Percentiles rank a stretch among this genome's conserved stretches.
phyloP scores from a whole-genome alignment of 2,329 filamentous ascomycete species.

The Ascochyta viciae-villosae region DNA sequence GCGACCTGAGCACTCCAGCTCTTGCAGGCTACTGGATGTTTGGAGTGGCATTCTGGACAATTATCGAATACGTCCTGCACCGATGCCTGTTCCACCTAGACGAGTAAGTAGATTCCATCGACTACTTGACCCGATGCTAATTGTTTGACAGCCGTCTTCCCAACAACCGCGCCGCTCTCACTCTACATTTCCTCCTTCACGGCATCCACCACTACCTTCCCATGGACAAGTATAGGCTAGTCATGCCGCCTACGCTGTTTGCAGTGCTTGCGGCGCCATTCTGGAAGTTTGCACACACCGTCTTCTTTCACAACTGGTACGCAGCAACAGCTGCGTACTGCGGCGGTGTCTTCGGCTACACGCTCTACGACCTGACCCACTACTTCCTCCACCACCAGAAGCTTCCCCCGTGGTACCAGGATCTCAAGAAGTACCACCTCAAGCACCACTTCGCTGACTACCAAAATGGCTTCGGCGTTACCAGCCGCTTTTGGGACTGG shows the following conservation, averaged over 20 bases:
- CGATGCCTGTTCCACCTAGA: conserved; percentile 94
- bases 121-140: conserved; percentile 25
- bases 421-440: conserved; percentile 96
- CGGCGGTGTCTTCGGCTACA: conserved; percentile 92
- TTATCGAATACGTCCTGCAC: conserved; percentile 89
- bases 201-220: conserved; percentile 98
- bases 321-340: conserved; percentile 79
- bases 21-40: conserved; percentile 69
- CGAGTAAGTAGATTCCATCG: conserved; percentile 64
- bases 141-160: conserved; percentile 72
- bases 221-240: conserved; percentile 97
- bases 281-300: conserved; percentile 83
- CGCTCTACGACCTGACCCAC: conserved; percentile 96
- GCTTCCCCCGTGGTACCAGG: conserved; percentile 86
- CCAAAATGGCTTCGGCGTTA: conserved; percentile 96
- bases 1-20: conserved; percentile 61
- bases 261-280: conserved; percentile 83
- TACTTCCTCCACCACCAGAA: conserved; percentile 98
- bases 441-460: conserved; percentile 98
- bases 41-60: conserved; percentile 82
- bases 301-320: conserved; percentile 88
- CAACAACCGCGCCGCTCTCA: conserved; percentile 87
- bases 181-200: conserved; percentile 90
- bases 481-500: conserved; percentile 92
- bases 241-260: conserved; percentile 95